Conservation (phyloP, 2,329 filamentous ascomycete genomes). For the Diaporthe nobilis region DNA sequence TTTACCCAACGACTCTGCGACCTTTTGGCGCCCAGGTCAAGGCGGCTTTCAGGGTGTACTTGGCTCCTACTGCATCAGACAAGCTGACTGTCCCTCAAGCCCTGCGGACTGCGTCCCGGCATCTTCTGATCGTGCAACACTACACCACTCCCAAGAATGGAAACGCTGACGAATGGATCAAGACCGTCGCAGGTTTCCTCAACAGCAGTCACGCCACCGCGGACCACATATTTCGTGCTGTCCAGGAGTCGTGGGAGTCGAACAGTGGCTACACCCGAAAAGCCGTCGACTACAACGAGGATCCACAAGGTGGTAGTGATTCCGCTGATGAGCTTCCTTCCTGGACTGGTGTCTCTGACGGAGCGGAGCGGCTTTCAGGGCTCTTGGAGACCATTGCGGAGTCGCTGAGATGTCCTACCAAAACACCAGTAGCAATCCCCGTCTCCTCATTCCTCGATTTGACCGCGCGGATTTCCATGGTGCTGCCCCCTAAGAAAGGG, state of each 20-base stretch:
- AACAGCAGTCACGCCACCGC: slow-evolving; percentile 78
- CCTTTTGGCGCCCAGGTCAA: slow-evolving; percentile 80
- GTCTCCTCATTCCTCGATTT: slow-evolving; percentile 78
- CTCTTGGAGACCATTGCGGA: slow-evolving; percentile 76
- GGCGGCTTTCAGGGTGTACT: slow-evolving; percentile 68
- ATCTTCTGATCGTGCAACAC: slow-evolving; percentile 79
- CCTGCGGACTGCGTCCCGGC: slow-evolving; percentile 71
- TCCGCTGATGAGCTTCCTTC: slow-evolving; percentile 67
- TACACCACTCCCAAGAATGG: slow-evolving; percentile 86
- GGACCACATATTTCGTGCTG: slow-evolving; percentile 82
- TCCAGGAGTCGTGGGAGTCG: slow-evolving; percentile 87
- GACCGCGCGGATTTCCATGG: slow-evolving; percentile 76
- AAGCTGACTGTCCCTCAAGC: slow-evolving; percentile 62
- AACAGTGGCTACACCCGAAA: slow-evolving; percentile 64
- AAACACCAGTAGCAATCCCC: slow-evolving; percentile 75
- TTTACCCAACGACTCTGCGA: slow-evolving; percentile 87
- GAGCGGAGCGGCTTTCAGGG: slow-evolving; percentile 76
- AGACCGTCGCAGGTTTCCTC: slow-evolving; percentile 73
- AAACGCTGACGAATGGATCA: slow-evolving; percentile 83
- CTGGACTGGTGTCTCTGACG: slow-evolving; percentile 84
- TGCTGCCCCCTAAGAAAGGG: slow-evolving; percentile 66
- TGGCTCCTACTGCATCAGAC: slow-evolving; percentile 75
- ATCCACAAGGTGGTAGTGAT: slow-evolving; percentile 62
- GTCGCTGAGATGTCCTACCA: slow-evolving; percentile 75
- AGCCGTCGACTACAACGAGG: slow-evolving; percentile 59